A percentile compares a stretch with the other conserved stretches of the same genome.
These are phyloP conservation scores for Margaritispora aquatica DNA, from an alignment of 495 filamentous ascomycete species.

Conservation along the genomic window DNA sequence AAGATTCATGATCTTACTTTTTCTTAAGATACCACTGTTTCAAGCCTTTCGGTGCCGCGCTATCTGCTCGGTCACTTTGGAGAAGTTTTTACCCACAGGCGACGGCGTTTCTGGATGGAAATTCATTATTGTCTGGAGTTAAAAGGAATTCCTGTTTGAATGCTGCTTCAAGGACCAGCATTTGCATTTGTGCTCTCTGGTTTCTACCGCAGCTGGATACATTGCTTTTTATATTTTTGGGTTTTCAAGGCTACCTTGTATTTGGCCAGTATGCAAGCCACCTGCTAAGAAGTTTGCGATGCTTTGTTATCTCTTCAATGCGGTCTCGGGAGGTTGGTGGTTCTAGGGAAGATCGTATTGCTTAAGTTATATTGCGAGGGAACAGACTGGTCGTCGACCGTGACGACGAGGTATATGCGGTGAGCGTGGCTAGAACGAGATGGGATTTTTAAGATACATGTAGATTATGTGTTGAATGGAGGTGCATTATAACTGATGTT, in stretches of 20 bases:
- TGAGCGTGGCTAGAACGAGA: background rate
- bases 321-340: no score
- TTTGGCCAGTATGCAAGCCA: no score
- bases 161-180: background rate
- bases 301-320: no score
- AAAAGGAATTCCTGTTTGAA: background rate
- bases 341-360: no score
- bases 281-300: no score
- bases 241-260: no score
- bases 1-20: conserved; percentile 7
- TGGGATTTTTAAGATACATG: background rate
- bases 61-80: background rate
- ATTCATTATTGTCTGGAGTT: background rate
- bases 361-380: background rate
- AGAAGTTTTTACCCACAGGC: no score
- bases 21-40: conserved; percentile 22
- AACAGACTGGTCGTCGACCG: background rate
- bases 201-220: no score
- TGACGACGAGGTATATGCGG: background rate
- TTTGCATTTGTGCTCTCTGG: background rate
- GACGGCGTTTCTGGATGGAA: conserved; percentile 14
- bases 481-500: no score
- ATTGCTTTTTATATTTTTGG: no score
- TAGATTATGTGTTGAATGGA: background rate
- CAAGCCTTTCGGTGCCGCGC: conserved; percentile 3